Conservation (phyloP, 495 filamentous ascomycete species). For the Neurospora hispaniola region DNA sequence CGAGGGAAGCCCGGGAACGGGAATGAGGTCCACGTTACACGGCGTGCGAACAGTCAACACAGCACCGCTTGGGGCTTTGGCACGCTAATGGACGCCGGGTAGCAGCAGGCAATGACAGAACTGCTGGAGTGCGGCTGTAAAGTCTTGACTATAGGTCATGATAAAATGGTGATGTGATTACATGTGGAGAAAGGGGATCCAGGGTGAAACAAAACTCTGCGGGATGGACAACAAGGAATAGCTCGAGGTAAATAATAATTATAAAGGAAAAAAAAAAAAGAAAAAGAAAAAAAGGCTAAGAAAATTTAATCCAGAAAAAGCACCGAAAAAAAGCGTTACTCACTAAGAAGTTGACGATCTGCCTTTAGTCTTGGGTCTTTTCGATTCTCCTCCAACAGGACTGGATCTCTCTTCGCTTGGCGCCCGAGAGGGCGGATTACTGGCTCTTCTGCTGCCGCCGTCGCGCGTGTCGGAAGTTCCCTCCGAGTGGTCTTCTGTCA, state of each 20-base stretch:
- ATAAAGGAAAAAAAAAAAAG: neutral
- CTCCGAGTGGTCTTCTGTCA: neutral
- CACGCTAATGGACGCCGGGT: neutral
- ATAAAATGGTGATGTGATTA: neutral
- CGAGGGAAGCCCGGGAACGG: neutral
- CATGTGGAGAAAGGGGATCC: neutral
- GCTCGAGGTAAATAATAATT: too few relatives aligned
- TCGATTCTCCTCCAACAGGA: neutral
- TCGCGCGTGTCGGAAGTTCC: neutral
- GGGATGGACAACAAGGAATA: conserved; percentile 1
- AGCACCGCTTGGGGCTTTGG: neutral
- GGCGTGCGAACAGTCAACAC: neutral
- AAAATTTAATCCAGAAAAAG: neutral
- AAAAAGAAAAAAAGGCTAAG: too few relatives aligned
- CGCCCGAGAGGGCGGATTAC: neutral
- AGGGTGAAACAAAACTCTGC: neutral
- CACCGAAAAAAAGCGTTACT: conserved; percentile 2
- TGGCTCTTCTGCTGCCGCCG: neutral
- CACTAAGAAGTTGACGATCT: conserved; percentile 9
- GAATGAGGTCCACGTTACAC: neutral
- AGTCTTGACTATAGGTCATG: neutral
- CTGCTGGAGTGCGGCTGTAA: neutral
- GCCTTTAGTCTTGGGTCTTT: conserved; percentile 8
- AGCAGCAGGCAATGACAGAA: neutral
- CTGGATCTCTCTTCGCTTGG: neutral